These are phyloP conservation scores for Penicillium atrosanguineum DNA, from an alignment of 495 filamentous ascomycete genomes.

Conservation along the genomic window DNA sequence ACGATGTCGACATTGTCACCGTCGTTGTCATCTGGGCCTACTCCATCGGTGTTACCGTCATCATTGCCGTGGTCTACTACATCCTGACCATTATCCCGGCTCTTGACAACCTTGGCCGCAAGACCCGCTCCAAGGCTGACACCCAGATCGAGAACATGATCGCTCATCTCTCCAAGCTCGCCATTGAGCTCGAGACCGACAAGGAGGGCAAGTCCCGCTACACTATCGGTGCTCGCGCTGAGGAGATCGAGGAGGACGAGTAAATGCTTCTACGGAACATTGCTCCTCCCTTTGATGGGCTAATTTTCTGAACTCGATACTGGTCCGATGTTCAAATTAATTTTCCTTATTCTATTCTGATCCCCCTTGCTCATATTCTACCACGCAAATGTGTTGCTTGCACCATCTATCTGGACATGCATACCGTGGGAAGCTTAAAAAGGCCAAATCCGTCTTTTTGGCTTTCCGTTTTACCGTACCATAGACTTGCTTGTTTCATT, in stretches of 20 bases:
- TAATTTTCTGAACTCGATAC: conserved; percentile 28
- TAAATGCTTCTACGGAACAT: conserved; percentile 32
- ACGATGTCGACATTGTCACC: conserved; percentile 70
- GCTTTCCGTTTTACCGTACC: conserved; percentile 30
- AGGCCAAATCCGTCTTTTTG: conserved; percentile 17
- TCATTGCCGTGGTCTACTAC: conserved; percentile 77
- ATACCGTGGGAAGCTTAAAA: conserved; percentile 26
- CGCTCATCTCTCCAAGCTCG: conserved; percentile 70
- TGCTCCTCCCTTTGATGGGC: neutral
- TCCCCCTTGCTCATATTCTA: conserved; percentile 22
- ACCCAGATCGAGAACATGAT: conserved; percentile 82
- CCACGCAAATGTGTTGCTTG: conserved; percentile 24
- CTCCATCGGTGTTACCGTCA: conserved; percentile 73
- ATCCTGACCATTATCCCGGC: conserved; percentile 63
- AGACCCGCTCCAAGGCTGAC: conserved; percentile 70
- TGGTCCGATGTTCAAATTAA: conserved; percentile 29
- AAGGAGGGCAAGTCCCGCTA: conserved; percentile 56
- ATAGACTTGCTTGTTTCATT: conserved; percentile 45
- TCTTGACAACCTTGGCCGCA: conserved; percentile 76
- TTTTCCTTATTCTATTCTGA: conserved; percentile 28
- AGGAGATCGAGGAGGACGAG: conserved; percentile 69
- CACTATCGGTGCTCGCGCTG: conserved; percentile 58
- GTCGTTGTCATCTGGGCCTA: conserved; percentile 76
- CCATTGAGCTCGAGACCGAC: conserved; percentile 65
- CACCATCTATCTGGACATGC: conserved; percentile 30